Evolutionary conservation across 1,284 basidiomycete species (phyloP).

Genomic region (Tetrapyrgos nigripes): DNA sequence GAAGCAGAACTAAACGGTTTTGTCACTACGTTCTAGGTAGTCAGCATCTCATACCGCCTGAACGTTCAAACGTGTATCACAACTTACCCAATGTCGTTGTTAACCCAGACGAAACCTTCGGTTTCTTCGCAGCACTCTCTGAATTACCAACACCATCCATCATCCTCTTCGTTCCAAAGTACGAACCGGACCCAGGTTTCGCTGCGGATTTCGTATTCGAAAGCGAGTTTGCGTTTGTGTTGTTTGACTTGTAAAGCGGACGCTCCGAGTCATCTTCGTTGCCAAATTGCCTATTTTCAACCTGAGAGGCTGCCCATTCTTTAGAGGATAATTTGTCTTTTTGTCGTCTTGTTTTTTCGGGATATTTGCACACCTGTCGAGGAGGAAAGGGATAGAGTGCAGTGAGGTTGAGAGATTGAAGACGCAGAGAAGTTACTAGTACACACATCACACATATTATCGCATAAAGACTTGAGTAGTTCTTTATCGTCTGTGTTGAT

Average conservation of each 20-base stretch:
- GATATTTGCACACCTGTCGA: constrained; percentile 76
- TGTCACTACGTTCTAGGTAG: constrained; percentile 4
- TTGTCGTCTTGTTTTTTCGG: constrained; percentile 62
- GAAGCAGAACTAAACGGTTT: constrained; percentile 15
- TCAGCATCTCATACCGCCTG: not conserved
- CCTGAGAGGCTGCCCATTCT: constrained; percentile 28
- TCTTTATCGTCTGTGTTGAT: constrained; percentile 60
- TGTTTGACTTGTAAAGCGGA: too few relatives aligned
- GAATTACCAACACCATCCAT: not conserved
- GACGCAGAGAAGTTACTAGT: not conserved
- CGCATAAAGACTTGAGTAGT: constrained; percentile 63
- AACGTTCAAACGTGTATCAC: not conserved
- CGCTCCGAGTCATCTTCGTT: constrained; percentile 1
- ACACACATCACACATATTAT: constrained; percentile 86
- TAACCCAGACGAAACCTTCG: constrained; percentile 4
- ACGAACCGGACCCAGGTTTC: not conserved
- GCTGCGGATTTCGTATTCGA: not conserved
- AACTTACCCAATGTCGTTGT: constrained; percentile 13
- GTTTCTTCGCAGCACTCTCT: constrained; percentile 6
- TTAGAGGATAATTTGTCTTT: constrained; percentile 57
- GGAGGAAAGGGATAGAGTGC: not conserved
- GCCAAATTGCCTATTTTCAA: not conserved
- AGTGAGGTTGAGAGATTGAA: not conserved
- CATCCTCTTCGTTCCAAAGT: not conserved
- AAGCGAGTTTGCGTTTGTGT: too few relatives aligned